Percentiles rank a stretch among this genome's conserved stretches.
Conservation (phyloP, 1,284 basidiomycete species). For the Agroathelia rolfsii region DNA sequence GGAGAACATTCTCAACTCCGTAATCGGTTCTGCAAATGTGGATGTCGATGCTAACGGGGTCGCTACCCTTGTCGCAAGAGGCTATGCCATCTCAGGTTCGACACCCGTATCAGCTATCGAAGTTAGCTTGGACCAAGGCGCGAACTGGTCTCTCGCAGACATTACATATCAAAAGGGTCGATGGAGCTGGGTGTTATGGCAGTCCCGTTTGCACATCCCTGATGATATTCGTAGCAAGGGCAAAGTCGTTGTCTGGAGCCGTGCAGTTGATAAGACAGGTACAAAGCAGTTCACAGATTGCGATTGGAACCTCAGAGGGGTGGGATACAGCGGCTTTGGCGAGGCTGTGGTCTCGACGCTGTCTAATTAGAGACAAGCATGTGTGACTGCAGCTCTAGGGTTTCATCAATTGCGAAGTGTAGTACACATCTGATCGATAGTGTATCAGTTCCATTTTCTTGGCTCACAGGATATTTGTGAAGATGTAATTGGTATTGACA, state of each 20-base stretch:
- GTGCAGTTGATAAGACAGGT: constrained; percentile 24
- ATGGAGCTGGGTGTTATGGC: constrained; percentile 69
- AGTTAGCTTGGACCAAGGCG: constrained; percentile 41
- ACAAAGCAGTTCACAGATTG: constrained; percentile 20
- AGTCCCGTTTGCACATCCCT: constrained; percentile 29
- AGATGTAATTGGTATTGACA: no score
- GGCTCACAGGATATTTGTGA: no score
- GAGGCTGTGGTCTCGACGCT: constrained; percentile 14
- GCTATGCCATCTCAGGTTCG: constrained; percentile 47
- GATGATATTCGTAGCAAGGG: constrained; percentile 13
- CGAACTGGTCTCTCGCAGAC: constrained; percentile 37
- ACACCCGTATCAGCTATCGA: constrained; percentile 40
- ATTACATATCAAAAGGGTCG: constrained; percentile 53
- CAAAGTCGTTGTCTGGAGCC: constrained; percentile 20
- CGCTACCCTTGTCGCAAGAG: constrained; percentile 36
- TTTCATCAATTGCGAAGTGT: no score
- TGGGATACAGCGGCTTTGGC: constrained; percentile 24
- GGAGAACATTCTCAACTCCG: constrained; percentile 52
- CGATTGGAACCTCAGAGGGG: constrained; percentile 32
- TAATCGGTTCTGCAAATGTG: constrained; percentile 29
- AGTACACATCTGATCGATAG: no score
- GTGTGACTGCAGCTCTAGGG: no score
- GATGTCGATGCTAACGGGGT: background rate
- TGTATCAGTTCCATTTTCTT: no score
- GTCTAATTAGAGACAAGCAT: no score